phyloP scores from a whole-genome alignment of 73 alveolate genomes.

The Stentor roeselii region DNA sequence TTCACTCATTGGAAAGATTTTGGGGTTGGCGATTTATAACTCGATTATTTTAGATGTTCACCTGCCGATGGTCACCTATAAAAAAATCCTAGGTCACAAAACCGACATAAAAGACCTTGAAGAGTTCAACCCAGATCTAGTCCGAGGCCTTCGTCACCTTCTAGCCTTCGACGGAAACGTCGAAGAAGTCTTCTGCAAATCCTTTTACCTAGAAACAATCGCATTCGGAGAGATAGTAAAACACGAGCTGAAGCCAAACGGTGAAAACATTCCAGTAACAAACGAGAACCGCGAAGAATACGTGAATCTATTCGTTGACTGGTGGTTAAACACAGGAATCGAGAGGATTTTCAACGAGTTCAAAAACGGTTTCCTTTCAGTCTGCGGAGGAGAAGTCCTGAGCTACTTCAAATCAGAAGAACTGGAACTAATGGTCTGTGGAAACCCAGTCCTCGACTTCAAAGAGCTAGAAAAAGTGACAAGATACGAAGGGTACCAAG shows the following conservation, averaged over 20 bases:
- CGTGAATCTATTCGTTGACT: conserved; percentile 82
- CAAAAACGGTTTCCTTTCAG: conserved; percentile 70
- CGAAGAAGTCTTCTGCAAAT: conserved; percentile 55
- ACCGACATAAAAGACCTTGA: conserved; percentile 70
- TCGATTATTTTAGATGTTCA: conserved; percentile 82
- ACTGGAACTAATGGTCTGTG: conserved; percentile 81
- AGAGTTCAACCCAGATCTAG: conserved; percentile 68
- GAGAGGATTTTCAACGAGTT: conserved; percentile 66
- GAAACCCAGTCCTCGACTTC: conserved; percentile 76
- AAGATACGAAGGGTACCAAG: conserved; percentile 48
- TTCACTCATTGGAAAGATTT: conserved; percentile 86
- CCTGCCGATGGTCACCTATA: conserved; percentile 88
- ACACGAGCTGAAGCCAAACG: conserved; percentile 78
- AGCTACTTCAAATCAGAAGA: conserved; percentile 76
- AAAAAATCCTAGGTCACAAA: conserved; percentile 67
- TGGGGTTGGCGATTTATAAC: conserved; percentile 96
- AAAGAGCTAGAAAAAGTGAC: conserved; percentile 64
- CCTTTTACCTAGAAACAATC: conserved; percentile 70
- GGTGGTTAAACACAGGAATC: conserved; percentile 78
- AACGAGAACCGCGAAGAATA: conserved; percentile 83
- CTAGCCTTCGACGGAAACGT: conserved; percentile 64
- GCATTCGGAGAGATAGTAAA: conserved; percentile 64
- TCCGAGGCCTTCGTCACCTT: conserved; percentile 17
- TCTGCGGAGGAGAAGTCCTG: conserved; percentile 61
- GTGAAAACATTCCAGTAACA: conserved; percentile 78